Base-by-base conservation (phyloP, 1,284 basidiomycete species). In the Filobasidium uniguttulatum region DNA sequence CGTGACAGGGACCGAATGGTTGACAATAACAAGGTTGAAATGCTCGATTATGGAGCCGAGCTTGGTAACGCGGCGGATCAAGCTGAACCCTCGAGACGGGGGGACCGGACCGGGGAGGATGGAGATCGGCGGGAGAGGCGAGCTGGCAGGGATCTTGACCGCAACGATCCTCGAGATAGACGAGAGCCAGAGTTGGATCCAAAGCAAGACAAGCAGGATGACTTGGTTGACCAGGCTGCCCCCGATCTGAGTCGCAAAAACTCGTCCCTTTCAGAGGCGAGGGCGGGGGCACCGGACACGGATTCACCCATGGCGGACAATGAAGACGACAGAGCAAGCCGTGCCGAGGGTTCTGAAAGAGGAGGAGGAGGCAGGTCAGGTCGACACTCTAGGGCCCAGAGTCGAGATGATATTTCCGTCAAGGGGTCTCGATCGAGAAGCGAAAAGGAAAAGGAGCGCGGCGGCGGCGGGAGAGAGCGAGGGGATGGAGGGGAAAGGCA, bases 41-140 rank as follows among this genome's bases (percentile, higher is more conserved):
- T n/a, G 3, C 34, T 55, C 15, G 53, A 55, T 29, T 55, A 55
- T 38, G 53, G 53, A 8, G 53, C 40, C 29, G 45, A 46, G 30
- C 28, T 48, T 37, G 53, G 48, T 17, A 35, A 35, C 19, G 41
- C 30, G 15, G 28, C 12, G 5, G 47, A 38, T 9, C 20, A 44
- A 15, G 47, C 34, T 7, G 37, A 34, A 15, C 17, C 20, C 8
- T 43, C 48, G 28, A 43, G 31, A 17, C 47, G 48, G 28, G 52
- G 40, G 8, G 40, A 43, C 20, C 40, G 40, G 12, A 43, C 23
- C 9, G 40, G 40, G 23, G 40, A 43, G 26, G 26, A 43, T 19
- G 40, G 26, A 43, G 40, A 43, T 12, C 12, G 40, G 26, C 12
- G 40, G 26, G 40, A 43, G 25, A 43, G 40, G 15, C 23, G 40